These are phyloP conservation scores for Prinsepia uniflora DNA, from an alignment of 306 rosid genomes.

Conservation along the genomic window DNA sequence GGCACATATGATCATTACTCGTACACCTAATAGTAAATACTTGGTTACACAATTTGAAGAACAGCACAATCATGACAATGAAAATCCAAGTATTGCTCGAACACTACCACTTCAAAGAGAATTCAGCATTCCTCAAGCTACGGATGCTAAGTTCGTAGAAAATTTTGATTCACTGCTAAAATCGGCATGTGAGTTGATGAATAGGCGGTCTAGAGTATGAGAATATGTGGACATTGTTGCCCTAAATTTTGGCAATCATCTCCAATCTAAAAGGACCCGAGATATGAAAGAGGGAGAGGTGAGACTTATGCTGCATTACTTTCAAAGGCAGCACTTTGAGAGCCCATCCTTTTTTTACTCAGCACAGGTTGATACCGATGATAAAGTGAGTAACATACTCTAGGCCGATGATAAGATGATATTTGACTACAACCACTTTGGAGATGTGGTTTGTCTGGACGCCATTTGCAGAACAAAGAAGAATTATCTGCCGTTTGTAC, in stretches of 20 bases:
- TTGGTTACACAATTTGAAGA: slow-evolving; percentile 57
- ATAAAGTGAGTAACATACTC: slow-evolving; percentile 54
- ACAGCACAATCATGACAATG: slow-evolving; percentile 55
- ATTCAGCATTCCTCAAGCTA: slow-evolving; percentile 30
- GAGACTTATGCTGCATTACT: slow-evolving; percentile 50
- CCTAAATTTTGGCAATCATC: slow-evolving; percentile 36
- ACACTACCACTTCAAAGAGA: slow-evolving; percentile 33
- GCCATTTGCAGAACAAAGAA: slow-evolving; percentile 40
- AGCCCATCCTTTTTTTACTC: slow-evolving; percentile 50
- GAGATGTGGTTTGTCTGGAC: slow-evolving; percentile 60
- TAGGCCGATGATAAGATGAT: slow-evolving; percentile 68
- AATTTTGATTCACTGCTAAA: slow-evolving; percentile 34
- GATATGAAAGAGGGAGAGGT: slow-evolving; percentile 63
- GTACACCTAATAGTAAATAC: slow-evolving; percentile 52
- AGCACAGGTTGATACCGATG: slow-evolving; percentile 57
- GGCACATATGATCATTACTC: slow-evolving; percentile 67
- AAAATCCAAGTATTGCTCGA: slow-evolving; percentile 30
- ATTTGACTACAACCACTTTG: slow-evolving; percentile 51
- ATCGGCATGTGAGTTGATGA: slow-evolving; percentile 32
- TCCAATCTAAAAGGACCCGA: slow-evolving; percentile 46
- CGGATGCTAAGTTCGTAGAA: slow-evolving; percentile 27
- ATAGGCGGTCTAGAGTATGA: slow-evolving; percentile 24
- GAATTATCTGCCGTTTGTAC: slow-evolving; percentile 50
- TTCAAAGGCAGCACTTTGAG: slow-evolving; percentile 65
- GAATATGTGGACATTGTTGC: slow-evolving; percentile 42